phyloP scores from a whole-genome alignment of 768 basidiomycete species.

The Crucibulum laeve region DNA sequence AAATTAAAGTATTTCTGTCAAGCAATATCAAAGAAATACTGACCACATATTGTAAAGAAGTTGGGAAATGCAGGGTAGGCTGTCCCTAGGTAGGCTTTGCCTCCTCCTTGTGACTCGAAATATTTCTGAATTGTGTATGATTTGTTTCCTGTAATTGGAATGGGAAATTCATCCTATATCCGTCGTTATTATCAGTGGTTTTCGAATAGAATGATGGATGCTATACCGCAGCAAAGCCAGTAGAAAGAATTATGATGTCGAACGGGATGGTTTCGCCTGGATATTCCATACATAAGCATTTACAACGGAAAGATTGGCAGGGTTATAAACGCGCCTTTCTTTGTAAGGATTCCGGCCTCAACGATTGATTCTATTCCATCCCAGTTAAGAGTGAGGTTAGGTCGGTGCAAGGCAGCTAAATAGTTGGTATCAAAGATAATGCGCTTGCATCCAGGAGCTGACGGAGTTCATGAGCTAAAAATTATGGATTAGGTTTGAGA shows the following conservation, averaged over 20 bases:
- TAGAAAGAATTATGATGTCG: conserved; percentile 36
- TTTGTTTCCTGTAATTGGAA: conserved; percentile 23
- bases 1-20: not conserved
- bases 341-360: conserved; percentile 37
- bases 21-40: conserved; percentile 1
- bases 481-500: not conserved
- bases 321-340: conserved; percentile 22
- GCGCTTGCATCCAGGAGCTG: conserved; percentile 52
- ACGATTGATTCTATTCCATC: conserved; percentile 33
- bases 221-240: conserved; percentile 28
- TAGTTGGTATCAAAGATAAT: conserved; percentile 46
- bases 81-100: conserved; percentile 40
- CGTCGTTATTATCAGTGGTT: not conserved
- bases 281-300: not conserved
- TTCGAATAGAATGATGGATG: not conserved
- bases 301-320: not conserved
- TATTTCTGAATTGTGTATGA: conserved; percentile 31
- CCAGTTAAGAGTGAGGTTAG: conserved; percentile 42
- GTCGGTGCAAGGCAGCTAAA: conserved; percentile 35
- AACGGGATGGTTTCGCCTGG: conserved; percentile 27
- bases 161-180: conserved; percentile 26
- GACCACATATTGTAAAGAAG: conserved; percentile 35
- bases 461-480: not conserved
- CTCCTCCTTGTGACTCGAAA: conserved; percentile 31
- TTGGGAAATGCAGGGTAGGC: conserved; percentile 43